Evolutionary conservation across 192 early-diverging fungal genomes (phyloP), one percentile per base, ranked within the genome.

Genomic region (Podila clonocystis): DNA sequence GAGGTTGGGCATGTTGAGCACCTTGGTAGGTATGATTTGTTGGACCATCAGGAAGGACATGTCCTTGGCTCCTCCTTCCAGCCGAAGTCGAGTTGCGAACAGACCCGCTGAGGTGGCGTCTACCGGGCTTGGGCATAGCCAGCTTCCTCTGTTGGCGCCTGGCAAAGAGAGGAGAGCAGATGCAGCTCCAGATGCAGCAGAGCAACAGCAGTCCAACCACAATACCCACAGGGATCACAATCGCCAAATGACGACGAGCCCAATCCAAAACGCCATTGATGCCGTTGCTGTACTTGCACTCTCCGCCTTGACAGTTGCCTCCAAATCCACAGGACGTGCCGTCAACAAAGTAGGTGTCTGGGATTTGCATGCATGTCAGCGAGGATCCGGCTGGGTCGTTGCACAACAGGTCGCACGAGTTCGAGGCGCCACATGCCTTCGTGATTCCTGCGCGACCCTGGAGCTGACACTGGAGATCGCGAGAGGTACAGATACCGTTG

Each of bases 401-500:
- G 75, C 93, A 94, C 62, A 87, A 79, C 38, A 94, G 75, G 28
- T 91, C 85, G 63, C 93, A 94, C n/a, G 84, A 73, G n/a, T 64
- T 80, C n/a, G 90, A 86, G 34, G 88, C 84, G 9, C 84, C 77
- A 75, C 93, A 93, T 22, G 82, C 80, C 76, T 85, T 74, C 4
- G 84, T 88, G 41, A 91, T 85, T 31, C 88, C 87, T 22, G 84
- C 68, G 8, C 77, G 65, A 22, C 67, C 92, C 17, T 91, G 89
- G n/a, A 86, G 84, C 58, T 82, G 68, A 38, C 92, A 93, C 73
- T 94, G 93, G 0, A 86, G 79, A 78, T 94, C 92, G 49, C 92
- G 85, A 5, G 91, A 93, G 19, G 92, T 94, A 73, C 93, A 94
- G 68, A 91, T 87, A 31, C 93, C 93, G 9, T 89, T 89, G 12